Evolutionary conservation across 371 early-diverging fungal genomes (phyloP).

Genomic region (Lichtheimia corymbifera): DNA sequence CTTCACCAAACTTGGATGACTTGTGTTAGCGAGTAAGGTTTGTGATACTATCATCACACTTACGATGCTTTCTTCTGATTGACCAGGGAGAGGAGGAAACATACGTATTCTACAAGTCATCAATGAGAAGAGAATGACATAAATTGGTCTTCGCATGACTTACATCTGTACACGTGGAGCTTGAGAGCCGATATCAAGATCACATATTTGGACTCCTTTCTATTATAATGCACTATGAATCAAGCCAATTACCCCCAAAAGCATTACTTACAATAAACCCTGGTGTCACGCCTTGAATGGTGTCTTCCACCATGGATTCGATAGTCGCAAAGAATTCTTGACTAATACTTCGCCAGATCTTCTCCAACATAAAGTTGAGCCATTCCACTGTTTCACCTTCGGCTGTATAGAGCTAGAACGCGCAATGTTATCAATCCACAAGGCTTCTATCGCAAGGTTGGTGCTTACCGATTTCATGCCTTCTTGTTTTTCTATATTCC

Average conservation of each 20-base stretch:
- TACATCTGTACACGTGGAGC: slow-evolving; percentile 48
- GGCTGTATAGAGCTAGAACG: slow-evolving; percentile 35
- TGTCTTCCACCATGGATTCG: slow-evolving; percentile 41
- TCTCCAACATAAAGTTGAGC: slow-evolving; percentile 45
- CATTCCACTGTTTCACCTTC: slow-evolving; percentile 50
- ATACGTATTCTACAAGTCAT: slow-evolving; percentile 32
- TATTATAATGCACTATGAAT: slow-evolving; percentile 10
- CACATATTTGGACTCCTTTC: slow-evolving; percentile 40
- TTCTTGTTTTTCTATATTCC: slow-evolving; percentile 39
- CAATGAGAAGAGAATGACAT: background rate
- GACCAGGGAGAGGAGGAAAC: slow-evolving; percentile 47
- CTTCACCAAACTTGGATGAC: slow-evolving; percentile 41
- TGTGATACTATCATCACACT: slow-evolving; percentile 1
- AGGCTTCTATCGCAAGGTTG: too few relatives aligned
- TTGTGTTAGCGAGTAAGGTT: background rate
- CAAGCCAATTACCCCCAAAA: background rate
- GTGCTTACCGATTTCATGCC: slow-evolving; percentile 31
- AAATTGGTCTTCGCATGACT: slow-evolving; percentile 1
- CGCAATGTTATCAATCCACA: too few relatives aligned
- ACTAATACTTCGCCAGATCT: slow-evolving; percentile 46
- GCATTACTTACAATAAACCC: slow-evolving; percentile 31
- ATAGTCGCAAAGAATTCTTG: slow-evolving; percentile 33
- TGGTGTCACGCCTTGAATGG: slow-evolving; percentile 30
- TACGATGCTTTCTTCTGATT: slow-evolving; percentile 49
- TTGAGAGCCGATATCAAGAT: slow-evolving; percentile 50